phyloP scores from a whole-genome alignment of 2,329 filamentous ascomycete species.

The Botrytis fabae region DNA sequence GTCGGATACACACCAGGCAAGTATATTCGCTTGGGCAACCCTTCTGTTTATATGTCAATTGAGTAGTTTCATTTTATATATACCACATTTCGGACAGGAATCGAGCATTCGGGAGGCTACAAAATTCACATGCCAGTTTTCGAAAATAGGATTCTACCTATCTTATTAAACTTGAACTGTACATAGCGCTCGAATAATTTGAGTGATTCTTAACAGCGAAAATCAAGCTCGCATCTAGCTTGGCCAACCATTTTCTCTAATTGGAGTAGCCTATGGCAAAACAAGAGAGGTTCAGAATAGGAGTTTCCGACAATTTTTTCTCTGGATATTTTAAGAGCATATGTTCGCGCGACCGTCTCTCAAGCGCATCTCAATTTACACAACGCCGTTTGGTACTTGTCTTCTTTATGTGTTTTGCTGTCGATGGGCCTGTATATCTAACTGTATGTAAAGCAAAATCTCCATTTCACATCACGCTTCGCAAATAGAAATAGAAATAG shows the following conservation, averaged over 20 bases:
- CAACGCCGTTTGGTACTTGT: no score
- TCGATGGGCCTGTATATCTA: no score
- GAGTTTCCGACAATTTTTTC: no score
- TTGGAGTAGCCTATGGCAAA: background rate
- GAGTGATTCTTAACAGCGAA: background rate
- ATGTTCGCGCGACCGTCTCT: no score
- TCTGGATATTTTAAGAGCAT: background rate
- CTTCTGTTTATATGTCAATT: background rate
- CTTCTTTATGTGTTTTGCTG: no score
- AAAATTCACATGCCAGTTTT: background rate
- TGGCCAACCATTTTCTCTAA: accelerated
- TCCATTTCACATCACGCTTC: no score
- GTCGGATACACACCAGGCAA: background rate
- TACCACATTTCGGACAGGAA: background rate
- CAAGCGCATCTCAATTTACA: no score
- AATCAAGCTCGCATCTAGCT: background rate
- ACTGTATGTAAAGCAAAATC: no score
- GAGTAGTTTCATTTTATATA: background rate
- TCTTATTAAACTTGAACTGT: background rate
- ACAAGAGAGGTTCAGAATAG: background rate
- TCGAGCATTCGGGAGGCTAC: no score
- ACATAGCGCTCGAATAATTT: background rate
- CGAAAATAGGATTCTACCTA: background rate
- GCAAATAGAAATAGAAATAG: no score
- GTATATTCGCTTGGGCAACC: background rate